Conservation (phyloP, 176 grass and related monocot species). For the Coix lacrymajobi region DNA sequence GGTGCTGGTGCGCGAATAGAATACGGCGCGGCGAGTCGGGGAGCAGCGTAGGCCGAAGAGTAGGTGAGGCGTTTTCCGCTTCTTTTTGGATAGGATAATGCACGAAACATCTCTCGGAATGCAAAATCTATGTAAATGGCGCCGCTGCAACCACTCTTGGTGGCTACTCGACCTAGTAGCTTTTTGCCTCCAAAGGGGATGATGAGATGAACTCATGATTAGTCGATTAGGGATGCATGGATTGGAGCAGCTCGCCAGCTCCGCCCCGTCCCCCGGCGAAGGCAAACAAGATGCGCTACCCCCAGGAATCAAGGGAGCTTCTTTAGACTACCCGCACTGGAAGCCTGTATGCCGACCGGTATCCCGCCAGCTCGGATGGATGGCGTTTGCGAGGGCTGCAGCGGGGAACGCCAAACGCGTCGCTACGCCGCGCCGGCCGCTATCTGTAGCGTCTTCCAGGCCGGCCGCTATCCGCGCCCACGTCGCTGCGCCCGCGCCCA, state of each 20-base stretch:
- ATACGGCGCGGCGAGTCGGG: not conserved
- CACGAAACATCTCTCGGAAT: too few species aligned
- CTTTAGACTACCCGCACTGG: too few species aligned
- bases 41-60: not conserved
- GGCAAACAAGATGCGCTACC: not conserved
- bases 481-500: too few species aligned
- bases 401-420: too few species aligned
- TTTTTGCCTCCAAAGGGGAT: not conserved
- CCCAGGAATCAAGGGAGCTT: constrained; percentile 23
- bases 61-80: not conserved
- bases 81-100: not conserved
- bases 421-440: too few species aligned
- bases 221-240: not conserved
- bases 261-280: not conserved
- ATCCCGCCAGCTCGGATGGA: too few species aligned
- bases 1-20: not conserved
- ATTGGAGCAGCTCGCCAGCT: not conserved
- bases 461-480: too few species aligned
- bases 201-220: constrained; percentile 8
- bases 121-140: too few species aligned
- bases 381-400: too few species aligned
- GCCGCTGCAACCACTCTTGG: not conserved
- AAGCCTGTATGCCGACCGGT: too few species aligned
- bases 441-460: too few species aligned
- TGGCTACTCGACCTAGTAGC: not conserved